Evolutionary conservation across 2,329 filamentous ascomycete genomes (phyloP).

Genomic region (Calonectria multiphialidica): DNA sequence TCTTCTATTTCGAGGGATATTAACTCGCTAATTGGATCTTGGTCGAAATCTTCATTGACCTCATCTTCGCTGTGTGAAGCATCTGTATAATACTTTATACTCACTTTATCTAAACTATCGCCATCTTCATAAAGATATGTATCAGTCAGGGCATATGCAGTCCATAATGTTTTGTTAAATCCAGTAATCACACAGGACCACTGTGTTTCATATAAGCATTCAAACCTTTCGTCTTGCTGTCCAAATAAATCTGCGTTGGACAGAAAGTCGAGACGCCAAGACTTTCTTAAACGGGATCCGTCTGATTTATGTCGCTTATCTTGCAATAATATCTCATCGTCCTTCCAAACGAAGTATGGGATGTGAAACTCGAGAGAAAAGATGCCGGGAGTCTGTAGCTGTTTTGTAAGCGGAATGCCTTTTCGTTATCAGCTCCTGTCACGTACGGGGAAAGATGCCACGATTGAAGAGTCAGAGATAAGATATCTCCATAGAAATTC

Average conservation of each 20-base stretch:
- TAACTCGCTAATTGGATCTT: too few species aligned
- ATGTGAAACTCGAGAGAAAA: conserved; percentile 8
- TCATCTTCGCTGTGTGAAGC: too few species aligned
- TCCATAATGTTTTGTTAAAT: background rate
- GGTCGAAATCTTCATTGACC: too few species aligned
- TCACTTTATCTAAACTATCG: background rate
- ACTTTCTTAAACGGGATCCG: background rate
- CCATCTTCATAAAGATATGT: background rate
- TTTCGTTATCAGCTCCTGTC: background rate
- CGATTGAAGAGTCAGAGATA: background rate
- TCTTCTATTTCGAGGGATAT: too few species aligned
- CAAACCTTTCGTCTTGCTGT: background rate
- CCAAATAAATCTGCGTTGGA: too few species aligned
- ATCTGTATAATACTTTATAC: too few species aligned
- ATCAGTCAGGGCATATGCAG: background rate
- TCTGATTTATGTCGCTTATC: background rate
- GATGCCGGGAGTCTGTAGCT: background rate
- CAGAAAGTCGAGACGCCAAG: background rate
- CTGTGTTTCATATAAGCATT: background rate
- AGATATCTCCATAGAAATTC: background rate
- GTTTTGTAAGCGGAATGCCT: background rate
- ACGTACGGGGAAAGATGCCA: background rate
- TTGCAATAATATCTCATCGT: background rate
- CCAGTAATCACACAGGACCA: background rate
- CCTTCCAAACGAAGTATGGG: conserved; percentile 8